phyloP scores from a whole-genome alignment of 2,329 filamentous ascomycete genomes.

The Fusarium incarnatum region DNA sequence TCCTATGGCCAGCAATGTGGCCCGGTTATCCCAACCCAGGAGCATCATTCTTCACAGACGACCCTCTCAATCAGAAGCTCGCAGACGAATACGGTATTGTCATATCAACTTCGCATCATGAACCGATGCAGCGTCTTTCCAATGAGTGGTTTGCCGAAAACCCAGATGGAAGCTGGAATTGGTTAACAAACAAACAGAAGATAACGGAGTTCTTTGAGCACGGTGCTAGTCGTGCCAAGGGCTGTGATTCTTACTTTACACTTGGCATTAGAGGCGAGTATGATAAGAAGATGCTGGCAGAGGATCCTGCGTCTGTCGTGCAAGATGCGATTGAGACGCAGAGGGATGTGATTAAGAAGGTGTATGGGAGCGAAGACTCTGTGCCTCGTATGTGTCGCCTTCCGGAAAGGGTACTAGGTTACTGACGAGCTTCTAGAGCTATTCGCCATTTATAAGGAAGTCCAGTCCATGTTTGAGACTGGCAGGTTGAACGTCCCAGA shows the following conservation, averaged over 20 bases:
- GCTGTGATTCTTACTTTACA: slow-evolving; percentile 30
- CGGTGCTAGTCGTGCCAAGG: slow-evolving; percentile 13
- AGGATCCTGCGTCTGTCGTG: slow-evolving; percentile 26
- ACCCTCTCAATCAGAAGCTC: slow-evolving; percentile 66
- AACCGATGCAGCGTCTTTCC: slow-evolving; percentile 31
- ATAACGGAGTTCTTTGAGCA: slow-evolving; percentile 30
- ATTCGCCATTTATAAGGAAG: slow-evolving; percentile 74
- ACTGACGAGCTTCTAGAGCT: slow-evolving; percentile 57
- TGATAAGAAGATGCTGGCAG: slow-evolving; percentile 18
- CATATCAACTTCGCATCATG: slow-evolving; percentile 31
- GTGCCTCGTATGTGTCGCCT: slow-evolving; percentile 53
- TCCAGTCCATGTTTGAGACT: slow-evolving; percentile 70
- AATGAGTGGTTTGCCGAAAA: slow-evolving; percentile 34
- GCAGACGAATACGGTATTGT: slow-evolving; percentile 58
- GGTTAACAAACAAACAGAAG: slow-evolving; percentile 28
- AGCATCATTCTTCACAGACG: slow-evolving; percentile 72
- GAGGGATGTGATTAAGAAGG: slow-evolving; percentile 63
- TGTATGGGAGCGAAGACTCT: slow-evolving; percentile 59
- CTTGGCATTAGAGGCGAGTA: slow-evolving; percentile 34
- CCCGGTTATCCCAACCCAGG: slow-evolving; percentile 60
- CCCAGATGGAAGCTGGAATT: slow-evolving; percentile 30
- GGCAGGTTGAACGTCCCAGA: slow-evolving; percentile 67
- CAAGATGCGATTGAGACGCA: slow-evolving; percentile 55
- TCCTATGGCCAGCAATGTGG: slow-evolving; percentile 77
- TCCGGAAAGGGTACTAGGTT: background rate